Evolutionary conservation across 495 filamentous ascomycete species (phyloP), one percentile per base, ranked within the genome.

Genomic region (Chlorociboria aeruginascens): DNA sequence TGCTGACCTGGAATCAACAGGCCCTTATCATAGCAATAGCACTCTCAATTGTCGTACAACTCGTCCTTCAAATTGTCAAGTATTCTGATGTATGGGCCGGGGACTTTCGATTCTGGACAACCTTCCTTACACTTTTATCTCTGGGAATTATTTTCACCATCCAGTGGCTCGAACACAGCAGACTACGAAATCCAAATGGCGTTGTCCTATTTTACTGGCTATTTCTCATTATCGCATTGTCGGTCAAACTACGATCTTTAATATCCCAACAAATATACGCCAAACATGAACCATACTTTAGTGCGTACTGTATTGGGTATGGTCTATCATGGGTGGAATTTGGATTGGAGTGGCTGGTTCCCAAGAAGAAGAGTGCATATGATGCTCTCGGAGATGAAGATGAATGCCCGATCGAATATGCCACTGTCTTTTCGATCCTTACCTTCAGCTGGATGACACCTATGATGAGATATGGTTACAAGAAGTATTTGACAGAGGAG

Each of bases 361-460:
- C 85, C n/a, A 95, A 95, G 70, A 83, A 81, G 59, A 71, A 82
- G 52, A 86, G 82, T 52, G 74, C 74, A 8, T 99, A 97, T 63
- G 81, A 88, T 59, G 83, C 78, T 2, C 62, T 97, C 48, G 79
- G 82, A n/a, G 86, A 92, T 46, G 66, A 69, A n/a, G 86, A 89
- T 48, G 89, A 96, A 68, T 97, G 92, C 55, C 93, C 93, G 0
- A 81, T 83, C 32, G 89, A 97, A 69, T 93, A 94, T 66, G 89
- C 93, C 17, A 87, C 89, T 45, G 73, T 97, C 39, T 97, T 97
- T 66, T 95, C 90, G 8, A 78, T 85, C 34, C 76, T 99, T 30
- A 94, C 90, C 8, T 99, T 99, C 62, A 78, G 85, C 48, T 99
- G 93, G 93, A 95, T 99, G 87, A 99, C 93, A 0, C 88, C 90